These are phyloP conservation scores for Yarrowia sp. DNA, from an alignment of 805 yeast species.

Conservation along the genomic window DNA sequence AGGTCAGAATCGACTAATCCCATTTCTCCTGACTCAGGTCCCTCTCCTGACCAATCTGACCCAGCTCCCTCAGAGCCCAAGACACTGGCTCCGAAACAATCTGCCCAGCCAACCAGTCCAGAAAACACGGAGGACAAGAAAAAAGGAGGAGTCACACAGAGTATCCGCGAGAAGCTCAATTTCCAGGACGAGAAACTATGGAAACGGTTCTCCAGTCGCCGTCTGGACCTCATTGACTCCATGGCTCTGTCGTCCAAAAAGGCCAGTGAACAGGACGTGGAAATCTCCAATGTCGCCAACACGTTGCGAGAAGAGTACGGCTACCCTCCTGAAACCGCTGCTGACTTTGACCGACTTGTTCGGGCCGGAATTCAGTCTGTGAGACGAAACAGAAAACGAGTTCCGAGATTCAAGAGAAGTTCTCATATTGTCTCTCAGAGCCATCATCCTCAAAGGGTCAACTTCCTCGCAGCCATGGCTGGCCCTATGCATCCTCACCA, in stretches of 20 bases:
- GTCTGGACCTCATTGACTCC: slow-evolving; percentile 84
- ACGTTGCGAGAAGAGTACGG: slow-evolving; percentile 74
- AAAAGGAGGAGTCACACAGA: slow-evolving; percentile 49
- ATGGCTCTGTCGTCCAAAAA: slow-evolving; percentile 59
- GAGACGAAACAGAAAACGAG: slow-evolving; percentile 62
- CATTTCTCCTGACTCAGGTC: too few relatives aligned
- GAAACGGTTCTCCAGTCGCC: slow-evolving; percentile 86
- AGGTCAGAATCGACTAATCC: not conserved
- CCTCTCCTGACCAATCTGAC: not conserved
- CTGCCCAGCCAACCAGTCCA: not conserved
- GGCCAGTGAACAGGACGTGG: slow-evolving; percentile 89
- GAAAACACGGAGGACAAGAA: slow-evolving; percentile 11
- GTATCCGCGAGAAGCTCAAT: slow-evolving; percentile 58
- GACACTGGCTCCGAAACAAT: not conserved
- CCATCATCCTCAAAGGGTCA: slow-evolving; percentile 16
- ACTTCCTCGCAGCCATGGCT: slow-evolving; percentile 22
- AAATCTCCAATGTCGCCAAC: slow-evolving; percentile 73
- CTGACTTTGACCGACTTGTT: slow-evolving; percentile 85
- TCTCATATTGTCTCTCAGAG: not conserved
- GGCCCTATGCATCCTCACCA: slow-evolving; percentile 15
- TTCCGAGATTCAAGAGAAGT: slow-evolving; percentile 24
- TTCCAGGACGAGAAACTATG: slow-evolving; percentile 80
- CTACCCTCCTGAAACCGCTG: slow-evolving; percentile 53
- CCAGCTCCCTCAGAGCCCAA: not conserved
- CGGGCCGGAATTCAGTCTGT: slow-evolving; percentile 93